Base-by-base conservation (phyloP, 1,284 basidiomycete genomes). In the Vanrija pseudolonga region DNA sequence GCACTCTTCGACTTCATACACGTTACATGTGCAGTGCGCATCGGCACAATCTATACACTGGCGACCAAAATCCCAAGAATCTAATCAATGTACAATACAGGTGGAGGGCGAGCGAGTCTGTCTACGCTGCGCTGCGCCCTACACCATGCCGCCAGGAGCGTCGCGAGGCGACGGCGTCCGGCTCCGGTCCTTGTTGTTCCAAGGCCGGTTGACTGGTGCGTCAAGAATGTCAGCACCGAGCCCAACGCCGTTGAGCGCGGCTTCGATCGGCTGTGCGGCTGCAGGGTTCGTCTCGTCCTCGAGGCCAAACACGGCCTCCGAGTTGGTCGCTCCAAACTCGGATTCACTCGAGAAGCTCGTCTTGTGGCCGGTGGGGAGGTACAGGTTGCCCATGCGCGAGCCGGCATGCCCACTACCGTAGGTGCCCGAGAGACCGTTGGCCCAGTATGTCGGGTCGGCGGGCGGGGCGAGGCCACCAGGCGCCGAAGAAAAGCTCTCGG, bases 221-320 rank as follows among this genome's bases (percentile, higher is more conserved):
- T 46, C 45, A 24, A 53, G 49, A 6, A 41, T n/a, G 24, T 50
- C 50, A 47, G 55, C 45, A 8, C 20, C 41, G 7, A 44, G 44
- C 17, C 40, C 23, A 47, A 22, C 18, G 12, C 50, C 22, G 18
- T 15, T 23, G 38, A 45, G 47, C 36, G 28, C 12, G 17, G 42
- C 49, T 5, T 50, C 41, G 32, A 42, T 38, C 32, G 32, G 9
- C 32, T 32, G 32, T 12, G 14, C 5, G 32, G 32, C 32, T 9
- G 32, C 12, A 1, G 14, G 32, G 32, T 32, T 32, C 9, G 32
- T 38, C 36, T 51, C 28, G 36, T 67, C 65, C 26, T 67, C 65
- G 14, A 67, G 56, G 11, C 53, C 56, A 45, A 67, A 67, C 17
- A 57, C 59, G 24, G 59, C 52, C 36, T 61, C 64, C 22, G 51